Evolutionary conservation across 164 flowering plant genomes (phyloP), one percentile per base, ranked within the genome.

Genomic region (Stephania cephalantha): DNA sequence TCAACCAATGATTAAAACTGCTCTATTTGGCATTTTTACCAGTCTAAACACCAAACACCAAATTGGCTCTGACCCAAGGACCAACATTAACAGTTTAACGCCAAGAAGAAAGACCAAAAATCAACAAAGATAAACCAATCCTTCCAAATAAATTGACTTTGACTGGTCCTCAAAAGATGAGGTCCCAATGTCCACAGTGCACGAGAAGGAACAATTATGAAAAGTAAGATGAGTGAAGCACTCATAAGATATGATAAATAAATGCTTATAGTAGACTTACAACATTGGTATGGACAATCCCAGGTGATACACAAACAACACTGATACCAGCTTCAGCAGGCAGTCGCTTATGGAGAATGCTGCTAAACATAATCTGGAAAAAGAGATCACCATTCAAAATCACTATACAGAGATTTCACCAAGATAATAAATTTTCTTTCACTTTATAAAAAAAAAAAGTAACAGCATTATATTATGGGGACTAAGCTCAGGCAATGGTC

Each of bases 291-390:
- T 87, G 89, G 66, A 96, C 99, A 70, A 90, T 82, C 74, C 99
- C 99, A 79, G 97, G 98, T 7, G 98, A 92, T 46, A 89, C 91
- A 83, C 98, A 94, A n/a, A 87, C 61, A 70, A 91, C 90, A 82
- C 76, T 91, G 70, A 96, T 82, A 75, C 98, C 97, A 79, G 98
- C 83, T 91, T 96, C 98, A 73, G 91, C 86, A 81, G 99, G 98
- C 72, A 94, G 78, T 66, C 88, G 79, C 82, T 87, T 96, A 61
- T 90, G 88, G 72, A 96, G 91, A 74, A 90, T 83, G 83, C 91
- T 94, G 81, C 90, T 92, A 83, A 94, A 96, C 97, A 89, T 94
- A 75, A 96, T 82, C 99, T 94, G 92, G 78, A 81, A 84, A 50
- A 35, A n/a, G 42, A 42, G 79, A 67, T 46, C 11, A 70, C 46